These are phyloP conservation scores for Solanum hybrid DNA, from an alignment of 305 asterid species.

Conservation along the genomic window DNA sequence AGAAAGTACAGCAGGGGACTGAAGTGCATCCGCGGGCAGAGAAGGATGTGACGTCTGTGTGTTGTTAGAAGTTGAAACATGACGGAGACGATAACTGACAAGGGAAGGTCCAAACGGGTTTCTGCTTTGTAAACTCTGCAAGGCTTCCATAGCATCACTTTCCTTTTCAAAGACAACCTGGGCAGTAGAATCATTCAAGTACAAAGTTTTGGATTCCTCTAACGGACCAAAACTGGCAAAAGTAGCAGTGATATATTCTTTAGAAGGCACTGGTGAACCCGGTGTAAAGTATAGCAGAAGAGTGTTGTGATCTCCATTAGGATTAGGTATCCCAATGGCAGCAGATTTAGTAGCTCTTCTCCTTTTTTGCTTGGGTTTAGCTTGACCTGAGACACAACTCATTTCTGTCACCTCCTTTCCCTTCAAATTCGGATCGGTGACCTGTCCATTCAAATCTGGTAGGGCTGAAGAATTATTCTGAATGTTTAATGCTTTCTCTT, in stretches of 20 bases:
- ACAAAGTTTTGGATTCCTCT: slow-evolving; percentile 41
- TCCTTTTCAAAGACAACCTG: slow-evolving; percentile 39
- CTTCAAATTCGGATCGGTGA: slow-evolving; percentile 44
- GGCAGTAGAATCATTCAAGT: slow-evolving; percentile 16
- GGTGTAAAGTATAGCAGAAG: slow-evolving; percentile 37
- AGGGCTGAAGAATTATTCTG: slow-evolving; percentile 21
- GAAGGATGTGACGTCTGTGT: slow-evolving; percentile 6
- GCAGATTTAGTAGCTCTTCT: slow-evolving; percentile 11
- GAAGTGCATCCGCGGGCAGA: slow-evolving; percentile 12
- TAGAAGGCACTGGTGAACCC: slow-evolving; percentile 34
- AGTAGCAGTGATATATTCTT: slow-evolving; percentile 27
- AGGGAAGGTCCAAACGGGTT: slow-evolving; percentile 52
- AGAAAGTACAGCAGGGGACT: slow-evolving; percentile 3
- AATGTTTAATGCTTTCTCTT: slow-evolving; percentile 14
- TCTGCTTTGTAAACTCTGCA: slow-evolving; percentile 40
- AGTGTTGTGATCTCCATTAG: slow-evolving; percentile 15
- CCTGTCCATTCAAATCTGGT: slow-evolving; percentile 66
- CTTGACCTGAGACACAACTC: slow-evolving; percentile 13
- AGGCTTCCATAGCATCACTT: slow-evolving; percentile 47
- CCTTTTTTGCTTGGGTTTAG: slow-evolving; percentile 25
- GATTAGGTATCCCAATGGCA: background rate
- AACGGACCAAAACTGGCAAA: slow-evolving; percentile 53
- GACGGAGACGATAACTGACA: slow-evolving; percentile 24
- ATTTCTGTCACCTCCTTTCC: slow-evolving; percentile 27
- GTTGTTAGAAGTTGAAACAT: slow-evolving; percentile 8